These are phyloP conservation scores for Volvox reticuliferus DNA, from an alignment of 139 green algal species.

Conservation along the genomic window DNA sequence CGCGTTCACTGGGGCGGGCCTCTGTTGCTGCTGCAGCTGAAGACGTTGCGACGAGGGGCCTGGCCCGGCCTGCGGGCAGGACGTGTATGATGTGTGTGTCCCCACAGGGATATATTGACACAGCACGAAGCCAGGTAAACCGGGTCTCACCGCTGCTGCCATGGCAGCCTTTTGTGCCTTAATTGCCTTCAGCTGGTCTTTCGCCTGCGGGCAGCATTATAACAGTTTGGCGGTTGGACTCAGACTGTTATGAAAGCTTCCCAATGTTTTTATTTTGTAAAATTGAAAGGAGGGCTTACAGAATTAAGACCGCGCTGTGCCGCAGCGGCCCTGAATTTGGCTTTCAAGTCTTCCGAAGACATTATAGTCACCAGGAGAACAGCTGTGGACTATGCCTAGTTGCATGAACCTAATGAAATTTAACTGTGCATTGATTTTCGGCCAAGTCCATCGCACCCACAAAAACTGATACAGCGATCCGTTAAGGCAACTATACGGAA, in stretches of 20 bases:
- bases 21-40: conserved; percentile 24
- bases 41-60: conserved; percentile 17
- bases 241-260: not conserved
- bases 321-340: conserved; percentile 38
- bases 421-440: too few relatives aligned
- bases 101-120: too few relatives aligned
- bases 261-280: not conserved
- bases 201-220: not conserved
- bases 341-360: conserved; percentile 38
- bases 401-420: too few relatives aligned
- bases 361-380: not conserved
- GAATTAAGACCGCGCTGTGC: conserved; percentile 8
- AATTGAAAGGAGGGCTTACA: not conserved
- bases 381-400: too few relatives aligned
- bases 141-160: conserved; percentile 23
- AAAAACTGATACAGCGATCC: too few relatives aligned
- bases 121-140: not conserved
- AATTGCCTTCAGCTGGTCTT: conserved; percentile 37
- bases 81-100: not conserved
- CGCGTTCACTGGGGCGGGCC: not conserved
- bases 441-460: too few relatives aligned
- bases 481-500: too few relatives aligned
- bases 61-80: not conserved
- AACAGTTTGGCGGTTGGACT: conserved; percentile 1
- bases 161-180: conserved; percentile 29